Evolutionary conservation across 148 eudicot genomes (phyloP), one percentile per base, ranked within the genome.

Genomic region (Pharnaceum exiguum): DNA sequence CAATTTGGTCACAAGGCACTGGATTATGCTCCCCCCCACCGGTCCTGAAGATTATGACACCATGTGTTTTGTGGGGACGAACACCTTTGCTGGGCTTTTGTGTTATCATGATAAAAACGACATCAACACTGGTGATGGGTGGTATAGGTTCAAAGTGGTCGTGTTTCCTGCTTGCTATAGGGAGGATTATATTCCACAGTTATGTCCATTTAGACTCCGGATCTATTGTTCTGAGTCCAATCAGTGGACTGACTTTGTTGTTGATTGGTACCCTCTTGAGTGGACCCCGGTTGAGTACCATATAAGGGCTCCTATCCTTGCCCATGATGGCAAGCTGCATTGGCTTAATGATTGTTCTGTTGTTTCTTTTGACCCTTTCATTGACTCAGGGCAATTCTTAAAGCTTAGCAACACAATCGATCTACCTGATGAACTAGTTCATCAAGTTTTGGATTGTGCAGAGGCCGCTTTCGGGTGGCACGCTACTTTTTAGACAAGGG

Each of bases 71-170:
- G 23, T 9, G 5, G 1, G 13, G 6, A 22, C 19, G 0, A 9
- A 37, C 22, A n/a, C 12, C n/a, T n/a, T n/a, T n/a, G n/a, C 28
- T 19, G 59, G 45, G 6, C 23, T 55, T 21, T 19, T 36, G 9
- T 55, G 59, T 22, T 37, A 23, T 36, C 44, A 55, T 53, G 57
- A 33, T 55, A 8, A 23, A 1, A 55, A 18, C 11, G 59, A 55
- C 28, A 36, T 43, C 7, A 43, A 3, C 39, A 55, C 22, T 23
- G 45, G 59, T 35, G 43, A 55, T 10, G 59, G 59, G 27, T 36
- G 45, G 59, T 55, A 55, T 15, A 55, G 17, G 36, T 55, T 55
- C 45, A 55, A 55, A 30, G 59, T 54, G 44, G 24, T 54, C 24
- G 26, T 36, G 12, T n/a, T 35, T 35, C 44, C 59, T 36, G 6